Base-by-base conservation (phyloP, 768 basidiomycete species). In the Hericium erinaceus region DNA sequence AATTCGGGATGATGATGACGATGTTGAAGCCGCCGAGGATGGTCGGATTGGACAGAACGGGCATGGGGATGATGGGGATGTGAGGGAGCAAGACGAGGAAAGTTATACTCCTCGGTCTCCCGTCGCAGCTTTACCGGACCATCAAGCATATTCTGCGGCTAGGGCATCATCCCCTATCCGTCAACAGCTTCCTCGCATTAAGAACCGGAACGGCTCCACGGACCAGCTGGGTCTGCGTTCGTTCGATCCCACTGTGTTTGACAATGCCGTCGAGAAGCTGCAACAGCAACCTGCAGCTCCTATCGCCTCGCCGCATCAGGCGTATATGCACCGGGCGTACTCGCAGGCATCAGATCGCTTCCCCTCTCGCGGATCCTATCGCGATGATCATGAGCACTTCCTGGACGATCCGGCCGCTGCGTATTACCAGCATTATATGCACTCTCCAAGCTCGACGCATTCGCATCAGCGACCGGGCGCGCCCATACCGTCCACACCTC, bases 401-500 rank as follows among this genome's bases (percentile, higher is more conserved):
- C 72, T 75, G 48, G 83, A 86, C 48, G 83, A 87, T 62, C 73
- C 83, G 0, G 75, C 80, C 0, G 77, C 78, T 0, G 73, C 80
- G 13, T 86, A 84, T 67, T 73, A 86, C 40, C 81, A 82, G 56
- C 67, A 77, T 13, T 86, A 84, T 64, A 72, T 82, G 20, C 78
- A 76, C 26, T 78, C 82, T 1, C 74, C 79, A 5, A 54, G 56
- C 55, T 41, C 55, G 9, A 56, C 57, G 20, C 60, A 55, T 26
- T 22, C 20, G n/a, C 60, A 64, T 48, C 51, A 61, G 3, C 82
- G 89, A 0, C 88, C 87, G 0, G 80, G 83, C 58, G 89, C 87
- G 0, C 89, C 89, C 16, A 78, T 90, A 41, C 89, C 89, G 0
- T 88, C 89, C 0, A 91, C 89, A 0, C 89, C 87, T 3, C 85